These are phyloP conservation scores for Seiridium cupressi DNA, from an alignment of 2,329 filamentous ascomycete genomes.

Conservation along the genomic window DNA sequence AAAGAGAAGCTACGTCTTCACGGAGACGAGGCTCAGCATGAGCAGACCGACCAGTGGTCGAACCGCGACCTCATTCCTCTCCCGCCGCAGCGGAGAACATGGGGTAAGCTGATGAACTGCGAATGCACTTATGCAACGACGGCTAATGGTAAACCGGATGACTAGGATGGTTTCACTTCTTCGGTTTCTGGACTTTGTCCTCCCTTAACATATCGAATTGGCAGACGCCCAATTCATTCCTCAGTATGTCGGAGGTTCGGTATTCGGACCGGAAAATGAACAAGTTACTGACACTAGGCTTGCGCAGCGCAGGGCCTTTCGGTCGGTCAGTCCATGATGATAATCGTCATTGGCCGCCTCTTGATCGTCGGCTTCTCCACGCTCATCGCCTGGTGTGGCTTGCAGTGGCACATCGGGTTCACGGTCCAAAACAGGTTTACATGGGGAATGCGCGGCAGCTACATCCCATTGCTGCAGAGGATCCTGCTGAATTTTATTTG, in stretches of 20 bases:
- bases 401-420: slow-evolving; percentile 50
- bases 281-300: too few species aligned
- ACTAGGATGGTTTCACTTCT: slow-evolving; percentile 40
- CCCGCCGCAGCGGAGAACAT: slow-evolving; percentile 42
- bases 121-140: neutral
- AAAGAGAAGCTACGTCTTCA: slow-evolving; percentile 32
- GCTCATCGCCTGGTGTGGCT: slow-evolving; percentile 44
- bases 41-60: slow-evolving; percentile 47
- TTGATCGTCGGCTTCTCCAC: slow-evolving; percentile 41
- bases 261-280: too few species aligned
- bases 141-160: too few species aligned
- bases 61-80: slow-evolving; percentile 42
- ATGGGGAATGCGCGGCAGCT: slow-evolving; percentile 47
- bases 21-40: slow-evolving; percentile 37
- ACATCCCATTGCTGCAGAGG: slow-evolving; percentile 45
- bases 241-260: slow-evolving; percentile 23
- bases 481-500: slow-evolving; percentile 50
- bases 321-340: slow-evolving; percentile 43
- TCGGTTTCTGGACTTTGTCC: slow-evolving; percentile 38
- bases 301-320: slow-evolving; percentile 39
- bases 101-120: slow-evolving; percentile 26
- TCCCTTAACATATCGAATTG: slow-evolving; percentile 40
- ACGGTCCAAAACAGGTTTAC: slow-evolving; percentile 47
- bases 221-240: slow-evolving; percentile 45
- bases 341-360: slow-evolving; percentile 41